phyloP scores from a whole-genome alignment of 2,329 filamentous ascomycete genomes.

The Clarireedia monteithiana region DNA sequence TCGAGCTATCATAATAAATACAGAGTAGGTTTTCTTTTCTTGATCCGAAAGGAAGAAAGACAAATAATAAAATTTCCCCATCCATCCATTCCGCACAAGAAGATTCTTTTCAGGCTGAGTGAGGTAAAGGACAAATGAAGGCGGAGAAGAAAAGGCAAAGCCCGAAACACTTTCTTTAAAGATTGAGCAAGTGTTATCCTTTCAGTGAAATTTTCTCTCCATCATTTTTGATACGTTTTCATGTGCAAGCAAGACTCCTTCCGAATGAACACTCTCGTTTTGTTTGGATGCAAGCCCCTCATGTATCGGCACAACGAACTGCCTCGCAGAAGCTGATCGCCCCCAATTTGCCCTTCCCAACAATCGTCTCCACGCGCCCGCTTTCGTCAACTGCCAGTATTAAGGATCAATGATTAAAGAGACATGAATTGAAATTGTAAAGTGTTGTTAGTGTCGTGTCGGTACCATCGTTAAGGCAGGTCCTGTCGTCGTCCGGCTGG shows the following conservation, averaged over 20 bases:
- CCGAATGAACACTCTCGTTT: constrained; percentile 1
- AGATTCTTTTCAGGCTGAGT: not conserved
- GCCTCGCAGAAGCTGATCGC: constrained; percentile 9
- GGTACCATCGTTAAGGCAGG: constrained; percentile 8
- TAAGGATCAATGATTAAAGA: constrained; percentile 13
- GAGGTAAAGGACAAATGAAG: not conserved
- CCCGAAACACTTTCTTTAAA: not conserved
- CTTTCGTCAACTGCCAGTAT: constrained; percentile 7
- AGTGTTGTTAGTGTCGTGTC: constrained; percentile 1
- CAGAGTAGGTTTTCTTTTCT: not conserved
- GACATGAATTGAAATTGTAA: constrained; percentile 12
- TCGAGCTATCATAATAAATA: constrained; percentile 11
- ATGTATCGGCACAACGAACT: not conserved
- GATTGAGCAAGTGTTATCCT: not conserved
- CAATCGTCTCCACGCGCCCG: not conserved
- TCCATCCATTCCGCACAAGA: not conserved
- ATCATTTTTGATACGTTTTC: constrained; percentile 2
- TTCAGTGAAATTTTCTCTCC: not conserved
- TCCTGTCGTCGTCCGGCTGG: not conserved
- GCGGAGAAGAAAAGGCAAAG: not conserved
- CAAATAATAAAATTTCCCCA: not conserved
- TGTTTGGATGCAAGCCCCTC: constrained; percentile 5
- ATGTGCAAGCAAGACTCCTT: constrained; percentile 6
- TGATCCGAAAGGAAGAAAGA: not conserved
- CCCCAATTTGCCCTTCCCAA: not conserved